phyloP scores from a whole-genome alignment of 352 stramenopile genomes.

The Pythium periplocum region DNA sequence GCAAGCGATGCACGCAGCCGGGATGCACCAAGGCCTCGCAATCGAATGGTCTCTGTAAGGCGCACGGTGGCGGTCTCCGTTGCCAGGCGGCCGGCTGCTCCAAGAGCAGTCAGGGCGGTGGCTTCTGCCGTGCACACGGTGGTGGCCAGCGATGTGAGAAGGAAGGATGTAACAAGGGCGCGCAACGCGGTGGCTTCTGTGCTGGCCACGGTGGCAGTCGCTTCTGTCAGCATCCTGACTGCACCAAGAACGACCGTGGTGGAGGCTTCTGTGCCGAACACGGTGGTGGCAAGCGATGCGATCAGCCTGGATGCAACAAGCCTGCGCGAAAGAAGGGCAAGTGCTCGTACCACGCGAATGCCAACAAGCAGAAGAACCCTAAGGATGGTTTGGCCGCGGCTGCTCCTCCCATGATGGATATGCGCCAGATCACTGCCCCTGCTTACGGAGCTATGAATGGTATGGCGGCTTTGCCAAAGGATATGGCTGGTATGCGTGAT shows the following conservation, averaged over 20 bases:
- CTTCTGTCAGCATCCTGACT: constrained; percentile 82
- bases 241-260: constrained; percentile 84
- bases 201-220: constrained; percentile 74
- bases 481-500: constrained; percentile 32
- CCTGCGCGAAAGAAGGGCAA: constrained; percentile 83
- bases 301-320: constrained; percentile 70
- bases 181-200: constrained; percentile 75
- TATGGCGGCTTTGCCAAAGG: constrained; percentile 29
- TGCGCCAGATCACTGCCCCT: constrained; percentile 73
- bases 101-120: constrained; percentile 77
- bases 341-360: constrained; percentile 83
- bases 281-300: constrained; percentile 80
- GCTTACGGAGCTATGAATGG: constrained; percentile 34
- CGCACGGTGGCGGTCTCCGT: constrained; percentile 73
- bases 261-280: constrained; percentile 84
- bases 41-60: constrained; percentile 83
- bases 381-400: constrained; percentile 37
- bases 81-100: constrained; percentile 71
- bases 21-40: constrained; percentile 81
- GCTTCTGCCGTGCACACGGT: constrained; percentile 81
- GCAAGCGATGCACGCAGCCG: constrained; percentile 70
- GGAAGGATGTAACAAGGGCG: constrained; percentile 79
- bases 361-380: constrained; percentile 55
- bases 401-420: constrained; percentile 70
- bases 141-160: constrained; percentile 81